Evolutionary conservation across 2,329 filamentous ascomycete genomes (phyloP).

Genomic region (Fusarium caatingaense): DNA sequence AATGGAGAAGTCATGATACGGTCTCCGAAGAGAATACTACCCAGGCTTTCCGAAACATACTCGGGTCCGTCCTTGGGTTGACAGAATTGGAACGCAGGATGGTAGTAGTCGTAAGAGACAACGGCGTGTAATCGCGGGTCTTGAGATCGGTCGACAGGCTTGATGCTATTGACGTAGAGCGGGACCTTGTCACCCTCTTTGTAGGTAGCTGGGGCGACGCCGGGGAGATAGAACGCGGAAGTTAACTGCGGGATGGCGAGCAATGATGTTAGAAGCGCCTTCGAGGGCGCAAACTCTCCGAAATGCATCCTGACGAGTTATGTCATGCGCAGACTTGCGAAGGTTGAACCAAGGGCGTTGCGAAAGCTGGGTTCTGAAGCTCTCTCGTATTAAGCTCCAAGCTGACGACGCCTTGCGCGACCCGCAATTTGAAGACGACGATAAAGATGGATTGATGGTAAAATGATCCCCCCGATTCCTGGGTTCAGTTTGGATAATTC

Average conservation of each 20-base stretch:
- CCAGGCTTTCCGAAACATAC: conserved; percentile 82
- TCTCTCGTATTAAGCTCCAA: conserved; percentile 22
- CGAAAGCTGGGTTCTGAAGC: conserved; percentile 30
- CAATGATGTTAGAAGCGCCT: conserved; percentile 62
- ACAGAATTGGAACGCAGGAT: conserved; percentile 89
- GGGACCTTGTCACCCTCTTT: conserved; percentile 82
- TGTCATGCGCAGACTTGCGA: conserved; percentile 45
- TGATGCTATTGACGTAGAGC: conserved; percentile 92
- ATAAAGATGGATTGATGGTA: neutral
- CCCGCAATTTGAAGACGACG: conserved; percentile 10
- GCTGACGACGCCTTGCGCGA: conserved; percentile 43
- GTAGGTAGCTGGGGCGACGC: conserved; percentile 94
- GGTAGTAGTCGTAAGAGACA: conserved; percentile 96
- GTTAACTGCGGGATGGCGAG: conserved; percentile 65
- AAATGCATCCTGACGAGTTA: conserved; percentile 57
- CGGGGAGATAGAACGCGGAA: conserved; percentile 92
- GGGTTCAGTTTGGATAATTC: neutral
- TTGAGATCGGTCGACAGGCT: conserved; percentile 79
- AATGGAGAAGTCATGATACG: conserved; percentile 97
- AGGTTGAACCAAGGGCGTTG: conserved; percentile 19
- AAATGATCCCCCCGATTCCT: neutral
- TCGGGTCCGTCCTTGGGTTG: conserved; percentile 79
- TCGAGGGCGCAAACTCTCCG: conserved; percentile 58
- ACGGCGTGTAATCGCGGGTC: conserved; percentile 91
- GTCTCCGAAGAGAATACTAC: conserved; percentile 97